phyloP scores from a whole-genome alignment of 768 basidiomycete genomes.

The Mycena galericulata region DNA sequence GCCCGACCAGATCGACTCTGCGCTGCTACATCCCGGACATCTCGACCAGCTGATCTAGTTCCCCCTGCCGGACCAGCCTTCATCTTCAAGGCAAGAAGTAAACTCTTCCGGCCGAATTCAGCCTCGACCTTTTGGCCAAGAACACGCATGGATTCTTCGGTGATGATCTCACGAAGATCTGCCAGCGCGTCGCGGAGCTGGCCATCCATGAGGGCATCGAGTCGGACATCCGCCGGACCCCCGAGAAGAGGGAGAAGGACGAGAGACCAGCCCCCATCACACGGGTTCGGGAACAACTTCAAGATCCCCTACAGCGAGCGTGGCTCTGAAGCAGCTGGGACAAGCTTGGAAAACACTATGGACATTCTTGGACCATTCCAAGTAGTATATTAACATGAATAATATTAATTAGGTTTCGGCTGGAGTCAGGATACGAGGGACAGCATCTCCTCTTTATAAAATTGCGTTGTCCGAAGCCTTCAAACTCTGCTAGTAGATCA shows the following conservation, averaged over 20 bases:
- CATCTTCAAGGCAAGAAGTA: slow-evolving; percentile 97
- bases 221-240: slow-evolving; percentile 81
- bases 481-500: too few relatives aligned
- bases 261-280: slow-evolving; percentile 92
- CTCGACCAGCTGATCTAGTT: slow-evolving; percentile 99
- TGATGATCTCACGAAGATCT: slow-evolving; percentile 99
- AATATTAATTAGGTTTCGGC: too few relatives aligned
- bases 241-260: slow-evolving; percentile 86
- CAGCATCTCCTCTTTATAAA: too few relatives aligned
- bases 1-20: slow-evolving; percentile 95
- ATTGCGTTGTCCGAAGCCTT: too few relatives aligned
- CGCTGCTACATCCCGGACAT: slow-evolving; percentile 95
- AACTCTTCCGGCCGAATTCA: slow-evolving; percentile 85
- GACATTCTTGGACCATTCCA: slow-evolving; percentile 80
- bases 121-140: slow-evolving; percentile 89
- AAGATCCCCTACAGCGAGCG: slow-evolving; percentile 91
- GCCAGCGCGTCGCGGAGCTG: slow-evolving; percentile 96
- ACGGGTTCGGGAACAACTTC: slow-evolving; percentile 95
- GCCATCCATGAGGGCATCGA: slow-evolving; percentile 97
- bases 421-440: too few relatives aligned
- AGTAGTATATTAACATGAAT: slow-evolving; percentile 19
- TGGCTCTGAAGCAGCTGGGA: slow-evolving; percentile 51
- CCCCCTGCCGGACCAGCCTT: slow-evolving; percentile 94
- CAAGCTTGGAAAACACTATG: slow-evolving; percentile 70
- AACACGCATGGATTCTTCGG: slow-evolving; percentile 98